Conservation (phyloP, 1,284 basidiomycete genomes). For the Fomitopsis schrenkii region DNA sequence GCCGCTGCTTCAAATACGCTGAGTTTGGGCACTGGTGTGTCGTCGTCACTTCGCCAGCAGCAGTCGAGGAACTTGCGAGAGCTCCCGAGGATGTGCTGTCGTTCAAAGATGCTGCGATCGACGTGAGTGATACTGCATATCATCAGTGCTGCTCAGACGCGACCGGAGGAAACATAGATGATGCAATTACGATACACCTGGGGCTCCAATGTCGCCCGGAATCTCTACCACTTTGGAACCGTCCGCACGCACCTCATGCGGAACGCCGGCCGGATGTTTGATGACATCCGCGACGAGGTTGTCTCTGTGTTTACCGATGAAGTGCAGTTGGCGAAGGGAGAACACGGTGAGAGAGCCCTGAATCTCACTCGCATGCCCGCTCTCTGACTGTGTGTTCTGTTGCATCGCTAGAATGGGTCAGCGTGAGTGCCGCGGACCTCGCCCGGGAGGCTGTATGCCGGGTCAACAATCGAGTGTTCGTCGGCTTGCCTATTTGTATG, state of each 20-base stretch:
- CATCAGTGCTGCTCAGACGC: not conserved
- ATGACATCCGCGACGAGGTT: slow-evolving; percentile 16
- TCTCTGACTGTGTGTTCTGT: no score
- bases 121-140: slow-evolving; percentile 17
- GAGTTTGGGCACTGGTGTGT: no score
- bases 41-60: no score
- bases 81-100: slow-evolving; percentile 19
- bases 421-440: no score
- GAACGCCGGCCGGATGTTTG: slow-evolving; percentile 8
- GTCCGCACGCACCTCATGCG: slow-evolving; percentile 20
- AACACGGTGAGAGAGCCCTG: slow-evolving; percentile 18
- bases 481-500: no score
- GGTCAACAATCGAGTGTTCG: no score
- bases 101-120: slow-evolving; percentile 21
- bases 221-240: slow-evolving; percentile 24
- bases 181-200: slow-evolving; percentile 18
- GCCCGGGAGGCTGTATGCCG: no score
- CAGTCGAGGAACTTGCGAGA: no score
- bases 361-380: no score
- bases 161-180: not conserved
- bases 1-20: no score
- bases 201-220: slow-evolving; percentile 14
- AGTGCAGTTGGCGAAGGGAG: not conserved
- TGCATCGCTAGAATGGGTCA: no score
- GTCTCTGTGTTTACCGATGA: slow-evolving; percentile 4